phyloP scores from a whole-genome alignment of 805 yeast genomes.

The Spathaspora gorwiae region DNA sequence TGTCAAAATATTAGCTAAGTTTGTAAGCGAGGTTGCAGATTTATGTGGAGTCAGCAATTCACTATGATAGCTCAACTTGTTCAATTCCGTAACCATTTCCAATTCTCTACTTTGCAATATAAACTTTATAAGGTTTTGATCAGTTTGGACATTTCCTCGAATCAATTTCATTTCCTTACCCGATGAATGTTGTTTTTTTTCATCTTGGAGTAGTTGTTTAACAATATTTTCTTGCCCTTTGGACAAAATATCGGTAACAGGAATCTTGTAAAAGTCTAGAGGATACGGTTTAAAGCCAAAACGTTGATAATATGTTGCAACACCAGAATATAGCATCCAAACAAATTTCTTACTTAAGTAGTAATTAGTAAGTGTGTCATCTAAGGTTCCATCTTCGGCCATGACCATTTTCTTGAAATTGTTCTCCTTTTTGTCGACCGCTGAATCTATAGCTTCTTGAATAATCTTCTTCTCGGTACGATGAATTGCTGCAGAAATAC shows the following conservation, averaged over 20 bases:
- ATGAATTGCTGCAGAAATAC: conserved; percentile 25
- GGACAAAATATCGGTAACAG: conserved; percentile 14
- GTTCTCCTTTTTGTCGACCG: conserved; percentile 21
- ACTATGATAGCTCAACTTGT: conserved; percentile 27
- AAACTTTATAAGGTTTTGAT: conserved; percentile 24
- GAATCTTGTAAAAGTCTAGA: conserved; percentile 30
- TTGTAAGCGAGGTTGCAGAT: conserved; percentile 28
- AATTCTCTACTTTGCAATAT: conserved; percentile 33
- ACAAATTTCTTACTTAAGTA: conserved; percentile 32
- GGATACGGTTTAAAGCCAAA: conserved; percentile 52
- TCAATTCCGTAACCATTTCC: conserved; percentile 33
- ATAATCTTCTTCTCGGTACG: conserved; percentile 27
- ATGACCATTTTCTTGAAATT: conserved; percentile 30
- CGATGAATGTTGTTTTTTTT: neutral
- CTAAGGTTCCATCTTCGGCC: conserved; percentile 21
- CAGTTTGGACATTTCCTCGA: conserved; percentile 17
- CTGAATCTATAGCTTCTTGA: conserved; percentile 17
- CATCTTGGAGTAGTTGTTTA: conserved; percentile 15
- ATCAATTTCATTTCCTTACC: conserved; percentile 31
- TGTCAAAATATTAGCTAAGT: conserved; percentile 21
- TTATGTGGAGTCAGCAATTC: conserved; percentile 27
- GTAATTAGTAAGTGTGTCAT: conserved; percentile 25
- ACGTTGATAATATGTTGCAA: conserved; percentile 60
- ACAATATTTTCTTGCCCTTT: conserved; percentile 15
- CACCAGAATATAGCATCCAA: conserved; percentile 64